Evolutionary conservation across 768 basidiomycete species (phyloP).

Genomic region (Arthromyces matolae): DNA sequence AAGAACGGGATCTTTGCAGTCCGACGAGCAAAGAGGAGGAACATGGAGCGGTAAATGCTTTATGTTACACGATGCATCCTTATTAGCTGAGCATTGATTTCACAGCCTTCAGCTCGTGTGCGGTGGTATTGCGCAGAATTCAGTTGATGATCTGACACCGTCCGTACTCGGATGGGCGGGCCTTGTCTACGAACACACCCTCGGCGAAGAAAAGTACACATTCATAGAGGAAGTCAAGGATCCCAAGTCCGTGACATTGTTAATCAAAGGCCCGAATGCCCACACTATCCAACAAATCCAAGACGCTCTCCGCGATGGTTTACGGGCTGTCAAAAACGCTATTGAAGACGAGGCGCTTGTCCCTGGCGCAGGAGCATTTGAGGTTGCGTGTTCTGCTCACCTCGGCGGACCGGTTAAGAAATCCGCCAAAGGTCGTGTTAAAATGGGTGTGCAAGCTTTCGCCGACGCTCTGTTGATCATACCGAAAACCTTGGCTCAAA

Average conservation of each 20-base stretch:
- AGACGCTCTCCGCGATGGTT: conserved; percentile 96
- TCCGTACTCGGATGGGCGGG: conserved; percentile 95
- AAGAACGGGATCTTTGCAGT: conserved; percentile 96
- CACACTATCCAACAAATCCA: conserved; percentile 96
- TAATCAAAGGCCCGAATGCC: conserved; percentile 96
- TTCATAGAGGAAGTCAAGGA: conserved; percentile 96
- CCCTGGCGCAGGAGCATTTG: conserved; percentile 98
- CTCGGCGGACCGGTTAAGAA: conserved; percentile 78
- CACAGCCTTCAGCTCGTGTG: conserved; percentile 85
- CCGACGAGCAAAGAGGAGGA: conserved; percentile 92
- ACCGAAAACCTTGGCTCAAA: conserved; percentile 93
- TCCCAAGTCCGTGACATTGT: conserved; percentile 91
- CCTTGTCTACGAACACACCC: conserved; percentile 96
- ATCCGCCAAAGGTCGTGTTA: conserved; percentile 86
- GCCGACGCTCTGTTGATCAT: conserved; percentile 93
- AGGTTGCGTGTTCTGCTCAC: conserved; percentile 87
- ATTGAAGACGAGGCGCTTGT: conserved; percentile 86
- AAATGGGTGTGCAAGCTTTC: conserved; percentile 97
- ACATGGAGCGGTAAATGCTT: conserved; percentile 86
- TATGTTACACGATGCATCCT: conserved; percentile 5
- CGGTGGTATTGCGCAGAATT: conserved; percentile 95
- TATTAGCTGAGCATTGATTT: not conserved
- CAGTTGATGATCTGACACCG: conserved; percentile 92
- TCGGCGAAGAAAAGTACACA: conserved; percentile 98
- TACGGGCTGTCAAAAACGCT: conserved; percentile 95